Evolutionary conservation across 2,329 filamentous ascomycete species (phyloP).

Genomic region (Claviceps arundinis): DNA sequence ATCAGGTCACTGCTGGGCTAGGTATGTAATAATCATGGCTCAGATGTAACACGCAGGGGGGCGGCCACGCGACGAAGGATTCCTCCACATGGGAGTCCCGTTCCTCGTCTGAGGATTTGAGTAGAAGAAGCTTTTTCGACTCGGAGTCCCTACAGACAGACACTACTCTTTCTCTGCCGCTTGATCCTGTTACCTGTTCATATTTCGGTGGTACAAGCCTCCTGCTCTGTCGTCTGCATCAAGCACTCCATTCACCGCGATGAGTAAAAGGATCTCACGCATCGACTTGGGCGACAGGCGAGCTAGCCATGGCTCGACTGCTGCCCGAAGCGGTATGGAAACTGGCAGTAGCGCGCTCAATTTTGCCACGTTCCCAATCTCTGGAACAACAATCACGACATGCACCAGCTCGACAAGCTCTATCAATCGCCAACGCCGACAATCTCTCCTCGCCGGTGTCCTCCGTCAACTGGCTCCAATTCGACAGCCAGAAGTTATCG

Average conservation of each 20-base stretch:
- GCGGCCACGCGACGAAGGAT: not conserved
- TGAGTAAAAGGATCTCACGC: not conserved
- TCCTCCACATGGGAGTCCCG: not conserved
- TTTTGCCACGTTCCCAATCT: constrained; percentile 6
- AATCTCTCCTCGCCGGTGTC: constrained; percentile 6
- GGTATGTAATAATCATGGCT: not conserved
- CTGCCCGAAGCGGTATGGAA: constrained; percentile 1
- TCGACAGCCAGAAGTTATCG: not conserved
- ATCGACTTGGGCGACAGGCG: not conserved
- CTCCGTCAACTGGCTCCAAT: not conserved
- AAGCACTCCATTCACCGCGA: not conserved
- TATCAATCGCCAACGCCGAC: constrained; percentile 5
- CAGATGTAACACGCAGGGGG: not conserved
- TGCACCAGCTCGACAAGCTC: constrained; percentile 11
- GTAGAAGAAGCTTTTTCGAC: constrained; percentile 8
- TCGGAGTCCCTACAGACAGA: constrained; percentile 3
- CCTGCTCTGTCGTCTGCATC: constrained; percentile 6
- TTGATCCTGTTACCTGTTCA: not conserved
- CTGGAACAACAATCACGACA: constrained; percentile 10
- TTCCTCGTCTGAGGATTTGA: not conserved
- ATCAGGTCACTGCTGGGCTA: not conserved
- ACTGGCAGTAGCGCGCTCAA: constrained; percentile 1
- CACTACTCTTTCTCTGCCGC: not conserved
- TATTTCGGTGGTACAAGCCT: constrained; percentile 4
- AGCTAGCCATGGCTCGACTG: not conserved